These are phyloP conservation scores for Marchantia paleacea DNA, from an alignment of 225 moss, liverwort and hornwort species.

Conservation along the genomic window DNA sequence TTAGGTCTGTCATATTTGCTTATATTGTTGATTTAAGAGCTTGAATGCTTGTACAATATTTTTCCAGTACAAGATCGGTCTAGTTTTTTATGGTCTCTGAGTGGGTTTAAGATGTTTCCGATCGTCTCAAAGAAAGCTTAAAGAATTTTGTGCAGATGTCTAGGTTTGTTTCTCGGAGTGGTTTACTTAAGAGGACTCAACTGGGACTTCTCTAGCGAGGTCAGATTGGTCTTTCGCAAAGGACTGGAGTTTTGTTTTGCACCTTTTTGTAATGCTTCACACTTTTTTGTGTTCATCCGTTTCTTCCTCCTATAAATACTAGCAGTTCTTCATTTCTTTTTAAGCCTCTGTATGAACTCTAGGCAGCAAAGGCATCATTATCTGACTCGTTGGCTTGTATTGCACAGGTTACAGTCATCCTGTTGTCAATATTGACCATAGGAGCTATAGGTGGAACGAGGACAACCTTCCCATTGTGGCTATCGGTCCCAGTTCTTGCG, in stretches of 20 bases:
- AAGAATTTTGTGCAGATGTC: conserved; percentile 56
- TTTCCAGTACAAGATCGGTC: too few species aligned
- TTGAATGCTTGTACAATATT: too few species aligned
- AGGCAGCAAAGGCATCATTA: too few species aligned
- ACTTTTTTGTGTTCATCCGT: not conserved
- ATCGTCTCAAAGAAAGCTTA: too few species aligned
- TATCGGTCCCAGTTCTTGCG: conserved; percentile 63
- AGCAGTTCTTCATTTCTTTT: too few species aligned
- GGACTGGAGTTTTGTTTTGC: not conserved
- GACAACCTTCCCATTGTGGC: conserved; percentile 74
- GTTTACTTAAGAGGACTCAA: conserved; percentile 72
- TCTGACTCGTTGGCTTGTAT: not conserved
- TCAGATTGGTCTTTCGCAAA: conserved; percentile 24
- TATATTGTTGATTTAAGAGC: not conserved
- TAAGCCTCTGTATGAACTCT: too few species aligned
- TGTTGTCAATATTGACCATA: conserved; percentile 53
- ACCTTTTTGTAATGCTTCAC: not conserved
- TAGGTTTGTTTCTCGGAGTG: conserved; percentile 77
- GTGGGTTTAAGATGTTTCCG: too few species aligned
- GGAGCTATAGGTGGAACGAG: conserved; percentile 61
- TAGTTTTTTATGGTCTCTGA: too few species aligned
- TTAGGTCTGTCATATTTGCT: not conserved
- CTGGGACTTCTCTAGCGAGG: conserved; percentile 98
- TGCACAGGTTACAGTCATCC: conserved; percentile 80
- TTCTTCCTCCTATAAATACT: too few species aligned